phyloP scores from a whole-genome alignment of 1,284 basidiomycete species.

The Schizophyllum commune region DNA sequence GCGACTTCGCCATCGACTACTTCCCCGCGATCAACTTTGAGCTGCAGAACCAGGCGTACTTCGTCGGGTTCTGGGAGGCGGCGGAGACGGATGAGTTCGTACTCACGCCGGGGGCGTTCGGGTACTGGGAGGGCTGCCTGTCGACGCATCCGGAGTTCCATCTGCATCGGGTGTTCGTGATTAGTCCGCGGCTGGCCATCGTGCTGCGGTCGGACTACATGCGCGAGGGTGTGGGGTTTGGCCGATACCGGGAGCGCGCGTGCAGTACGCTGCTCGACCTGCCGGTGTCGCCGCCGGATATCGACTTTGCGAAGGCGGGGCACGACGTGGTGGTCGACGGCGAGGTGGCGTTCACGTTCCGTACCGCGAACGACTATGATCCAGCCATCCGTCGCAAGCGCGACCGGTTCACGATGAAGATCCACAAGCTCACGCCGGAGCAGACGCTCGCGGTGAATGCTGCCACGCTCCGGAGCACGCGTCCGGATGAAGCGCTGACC shows the following conservation, averaged over 20 bases:
- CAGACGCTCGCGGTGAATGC: slow-evolving; percentile 18
- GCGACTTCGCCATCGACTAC: slow-evolving; percentile 11
- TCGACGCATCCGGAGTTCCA: not conserved
- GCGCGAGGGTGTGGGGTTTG: slow-evolving; percentile 8
- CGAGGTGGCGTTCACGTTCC: too few relatives aligned
- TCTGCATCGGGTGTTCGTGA: slow-evolving; percentile 18
- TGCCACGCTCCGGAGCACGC: slow-evolving; percentile 14
- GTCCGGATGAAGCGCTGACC: slow-evolving; percentile 13
- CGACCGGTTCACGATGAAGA: slow-evolving; percentile 13
- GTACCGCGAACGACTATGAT: too few relatives aligned
- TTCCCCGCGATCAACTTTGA: slow-evolving; percentile 16
- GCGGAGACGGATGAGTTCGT: slow-evolving; percentile 20
- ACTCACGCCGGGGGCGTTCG: slow-evolving; percentile 18
- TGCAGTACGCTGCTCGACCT: not conserved
- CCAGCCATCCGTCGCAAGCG: too few relatives aligned
- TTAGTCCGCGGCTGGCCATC: slow-evolving; percentile 15
- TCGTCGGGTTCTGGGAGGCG: slow-evolving; percentile 20
- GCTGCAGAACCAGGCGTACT: slow-evolving; percentile 9
- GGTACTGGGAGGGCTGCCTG: slow-evolving; percentile 17
- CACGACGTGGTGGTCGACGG: too few relatives aligned
- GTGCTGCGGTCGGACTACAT: slow-evolving; percentile 5
- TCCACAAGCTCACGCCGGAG: slow-evolving; percentile 15
- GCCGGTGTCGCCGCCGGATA: not conserved
- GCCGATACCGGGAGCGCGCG: not conserved
- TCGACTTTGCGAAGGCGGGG: too few relatives aligned